Conservation (phyloP, 495 filamentous ascomycete species). For the Pseudotulostoma volvatum region DNA sequence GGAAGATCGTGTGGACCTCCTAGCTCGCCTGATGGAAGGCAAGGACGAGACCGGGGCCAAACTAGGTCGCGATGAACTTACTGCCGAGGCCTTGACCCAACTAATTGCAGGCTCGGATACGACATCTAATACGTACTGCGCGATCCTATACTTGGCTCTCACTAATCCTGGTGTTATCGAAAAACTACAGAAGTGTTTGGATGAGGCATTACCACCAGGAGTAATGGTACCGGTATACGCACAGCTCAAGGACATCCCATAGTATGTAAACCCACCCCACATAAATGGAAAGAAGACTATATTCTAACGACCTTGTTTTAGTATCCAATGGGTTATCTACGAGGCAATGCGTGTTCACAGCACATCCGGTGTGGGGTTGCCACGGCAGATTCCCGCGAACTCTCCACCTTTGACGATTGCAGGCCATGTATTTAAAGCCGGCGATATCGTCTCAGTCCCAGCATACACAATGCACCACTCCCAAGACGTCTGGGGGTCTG, state of each 20-base stretch:
- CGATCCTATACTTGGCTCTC: conserved; percentile 61
- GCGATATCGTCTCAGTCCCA: conserved; percentile 68
- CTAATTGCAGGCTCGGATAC: conserved; percentile 85
- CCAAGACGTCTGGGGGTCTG: conserved; percentile 63
- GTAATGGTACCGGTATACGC: conserved; percentile 52
- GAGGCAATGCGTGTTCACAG: conserved; percentile 84
- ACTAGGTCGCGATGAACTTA: conserved; percentile 62
- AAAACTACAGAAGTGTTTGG: conserved; percentile 58
- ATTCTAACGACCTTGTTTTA: conserved; percentile 7
- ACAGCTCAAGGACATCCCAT: conserved; percentile 58
- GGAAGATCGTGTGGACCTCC: conserved; percentile 54
- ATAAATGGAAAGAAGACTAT: not conserved
- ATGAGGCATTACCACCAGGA: conserved; percentile 44
- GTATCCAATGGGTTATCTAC: conserved; percentile 61
- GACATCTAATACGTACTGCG: conserved; percentile 78
- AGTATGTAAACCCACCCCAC: conserved; percentile 26
- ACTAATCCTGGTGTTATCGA: conserved; percentile 52
- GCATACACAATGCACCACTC: conserved; percentile 80
- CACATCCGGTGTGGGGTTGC: conserved; percentile 77
- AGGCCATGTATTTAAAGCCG: conserved; percentile 51
- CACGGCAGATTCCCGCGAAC: conserved; percentile 55
- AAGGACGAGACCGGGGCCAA: conserved; percentile 62
- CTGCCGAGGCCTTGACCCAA: conserved; percentile 78
- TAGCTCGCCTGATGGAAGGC: conserved; percentile 74
- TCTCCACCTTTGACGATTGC: conserved; percentile 35